A percentile compares a stretch with the other conserved stretches of the same genome.
Conservation (phyloP, 305 asterid species). For the Plantago rigida region DNA sequence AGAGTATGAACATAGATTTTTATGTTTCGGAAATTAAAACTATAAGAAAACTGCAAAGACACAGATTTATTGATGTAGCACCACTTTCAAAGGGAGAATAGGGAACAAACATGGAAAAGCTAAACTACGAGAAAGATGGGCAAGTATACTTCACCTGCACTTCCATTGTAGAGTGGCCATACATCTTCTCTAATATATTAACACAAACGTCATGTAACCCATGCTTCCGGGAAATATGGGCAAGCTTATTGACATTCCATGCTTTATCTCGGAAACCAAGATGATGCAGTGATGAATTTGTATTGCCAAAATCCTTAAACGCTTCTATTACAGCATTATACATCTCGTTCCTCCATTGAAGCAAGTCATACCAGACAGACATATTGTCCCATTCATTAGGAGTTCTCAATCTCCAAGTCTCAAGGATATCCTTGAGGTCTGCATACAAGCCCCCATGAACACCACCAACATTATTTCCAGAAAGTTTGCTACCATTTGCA, state of each 20-base stretch:
- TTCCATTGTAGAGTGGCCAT: conserved; percentile 99
- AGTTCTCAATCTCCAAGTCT: conserved; percentile 97
- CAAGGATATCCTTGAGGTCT: conserved; percentile 97
- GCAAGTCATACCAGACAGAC: conserved; percentile 97
- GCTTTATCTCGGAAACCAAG: conserved; percentile 99
- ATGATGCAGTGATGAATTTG: conserved; percentile 87
- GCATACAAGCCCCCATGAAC: conserved; percentile 78
- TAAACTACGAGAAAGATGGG: conserved; percentile 6
- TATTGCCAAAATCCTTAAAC: conserved; percentile 71
- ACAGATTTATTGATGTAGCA: not conserved
- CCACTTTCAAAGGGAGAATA: not conserved
- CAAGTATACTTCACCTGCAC: conserved; percentile 59
- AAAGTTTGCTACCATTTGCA: conserved; percentile 75
- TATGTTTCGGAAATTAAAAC: not conserved
- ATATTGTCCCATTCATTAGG: conserved; percentile 99
- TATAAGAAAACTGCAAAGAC: not conserved
- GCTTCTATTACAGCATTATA: conserved; percentile 95
- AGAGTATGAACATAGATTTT: conserved; percentile 20
- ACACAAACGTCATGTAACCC: conserved; percentile 94
- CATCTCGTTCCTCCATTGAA: conserved; percentile 99
- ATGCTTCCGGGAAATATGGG: conserved; percentile 92
- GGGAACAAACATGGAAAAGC: conserved; percentile 5
- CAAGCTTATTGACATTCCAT: conserved; percentile 99
- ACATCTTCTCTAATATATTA: conserved; percentile 87
- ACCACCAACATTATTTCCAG: conserved; percentile 76